phyloP scores from a whole-genome alignment of 495 filamentous ascomycete species.

The Elaphomyces granulatus region DNA sequence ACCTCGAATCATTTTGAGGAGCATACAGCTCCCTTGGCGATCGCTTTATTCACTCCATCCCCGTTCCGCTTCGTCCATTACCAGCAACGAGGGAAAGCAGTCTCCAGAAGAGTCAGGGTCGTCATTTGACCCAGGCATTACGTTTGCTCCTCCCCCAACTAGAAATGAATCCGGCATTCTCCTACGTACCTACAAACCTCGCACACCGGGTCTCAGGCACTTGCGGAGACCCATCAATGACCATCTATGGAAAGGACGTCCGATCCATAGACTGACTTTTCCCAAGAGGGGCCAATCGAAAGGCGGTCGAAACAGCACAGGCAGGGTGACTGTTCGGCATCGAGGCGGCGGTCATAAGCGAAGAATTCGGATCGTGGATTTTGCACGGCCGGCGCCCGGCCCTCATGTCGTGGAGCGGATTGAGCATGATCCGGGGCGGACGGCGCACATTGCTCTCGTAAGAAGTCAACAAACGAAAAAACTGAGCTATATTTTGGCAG shows the following conservation, averaged over 20 bases:
- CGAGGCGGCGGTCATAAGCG: constrained; percentile 81
- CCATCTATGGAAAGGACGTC: constrained; percentile 87
- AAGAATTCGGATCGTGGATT: constrained; percentile 83
- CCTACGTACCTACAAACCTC: constrained; percentile 81
- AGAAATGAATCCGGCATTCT: constrained; percentile 23
- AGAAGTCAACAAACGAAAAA: constrained; percentile 42
- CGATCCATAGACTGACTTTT: constrained; percentile 68
- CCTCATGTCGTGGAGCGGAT: constrained; percentile 82
- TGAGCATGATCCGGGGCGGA: constrained; percentile 88
- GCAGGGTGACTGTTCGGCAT: constrained; percentile 76
- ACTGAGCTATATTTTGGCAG: constrained; percentile 75
- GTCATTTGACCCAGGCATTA: constrained; percentile 24
- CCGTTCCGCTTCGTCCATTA: constrained; percentile 42
- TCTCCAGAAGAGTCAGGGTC: constrained; percentile 17
- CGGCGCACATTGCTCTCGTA: constrained; percentile 81
- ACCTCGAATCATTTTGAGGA: constrained; percentile 43
- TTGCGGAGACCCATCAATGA: constrained; percentile 85
- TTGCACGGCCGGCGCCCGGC: constrained; percentile 56
- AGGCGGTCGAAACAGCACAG: constrained; percentile 81
- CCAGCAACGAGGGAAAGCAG: constrained; percentile 23
- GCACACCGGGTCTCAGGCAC: constrained; percentile 88
- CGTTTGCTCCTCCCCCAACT: constrained; percentile 32
- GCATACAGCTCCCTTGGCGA: constrained; percentile 35
- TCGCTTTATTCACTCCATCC: constrained; percentile 23
- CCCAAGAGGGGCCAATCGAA: constrained; percentile 82